phyloP scores from a whole-genome alignment of 2,329 filamentous ascomycete species.

The Cladosporium sp. region DNA sequence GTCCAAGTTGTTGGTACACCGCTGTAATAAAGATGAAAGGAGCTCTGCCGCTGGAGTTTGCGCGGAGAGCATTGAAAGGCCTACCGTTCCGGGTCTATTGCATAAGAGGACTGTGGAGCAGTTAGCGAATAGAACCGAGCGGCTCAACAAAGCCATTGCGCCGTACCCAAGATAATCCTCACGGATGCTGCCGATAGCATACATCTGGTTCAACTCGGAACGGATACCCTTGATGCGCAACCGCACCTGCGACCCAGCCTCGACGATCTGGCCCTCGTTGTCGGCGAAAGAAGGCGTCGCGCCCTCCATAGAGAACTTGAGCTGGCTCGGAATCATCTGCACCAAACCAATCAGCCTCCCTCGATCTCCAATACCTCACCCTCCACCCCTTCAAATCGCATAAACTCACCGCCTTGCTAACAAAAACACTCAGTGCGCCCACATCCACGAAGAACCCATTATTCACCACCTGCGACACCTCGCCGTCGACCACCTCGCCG shows the following conservation, averaged over 20 bases:
- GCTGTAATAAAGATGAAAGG: background rate
- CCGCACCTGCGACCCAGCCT: constrained; percentile 86
- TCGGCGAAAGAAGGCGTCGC: constrained; percentile 97
- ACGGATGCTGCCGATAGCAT: constrained; percentile 95
- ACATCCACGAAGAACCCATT: constrained; percentile 87
- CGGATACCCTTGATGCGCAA: constrained; percentile 91
- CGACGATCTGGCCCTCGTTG: constrained; percentile 87
- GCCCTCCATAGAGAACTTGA: constrained; percentile 91
- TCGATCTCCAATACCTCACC: background rate
- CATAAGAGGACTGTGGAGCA: constrained; percentile 1
- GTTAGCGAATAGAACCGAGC: background rate
- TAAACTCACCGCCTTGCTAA: constrained; percentile 73
- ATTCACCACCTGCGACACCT: constrained; percentile 84
- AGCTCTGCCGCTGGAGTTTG: background rate
- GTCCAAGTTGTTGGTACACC: constrained; percentile 6
- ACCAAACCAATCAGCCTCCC: background rate
- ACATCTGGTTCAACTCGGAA: constrained; percentile 91
- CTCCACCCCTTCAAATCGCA: background rate
- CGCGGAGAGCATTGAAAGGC: background rate
- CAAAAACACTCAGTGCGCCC: constrained; percentile 71
- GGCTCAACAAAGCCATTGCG: background rate
- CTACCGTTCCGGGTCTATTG: background rate
- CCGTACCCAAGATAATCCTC: constrained; percentile 46
- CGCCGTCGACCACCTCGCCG: constrained; percentile 94
- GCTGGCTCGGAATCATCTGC: constrained; percentile 82